phyloP scores from a whole-genome alignment of 2,329 filamentous ascomycete species.

The Penicillium sp. region DNA sequence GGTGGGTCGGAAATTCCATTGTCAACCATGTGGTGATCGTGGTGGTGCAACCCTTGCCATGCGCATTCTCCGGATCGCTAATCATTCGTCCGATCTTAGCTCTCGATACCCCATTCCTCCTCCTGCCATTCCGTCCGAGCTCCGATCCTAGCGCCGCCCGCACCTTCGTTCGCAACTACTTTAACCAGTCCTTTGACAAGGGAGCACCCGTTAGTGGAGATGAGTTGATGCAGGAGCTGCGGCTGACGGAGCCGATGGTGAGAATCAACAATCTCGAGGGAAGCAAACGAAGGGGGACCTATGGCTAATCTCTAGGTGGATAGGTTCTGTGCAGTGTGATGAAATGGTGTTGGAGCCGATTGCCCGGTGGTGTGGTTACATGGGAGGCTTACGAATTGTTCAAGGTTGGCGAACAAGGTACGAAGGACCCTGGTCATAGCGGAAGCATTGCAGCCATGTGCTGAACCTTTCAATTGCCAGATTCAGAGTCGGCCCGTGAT shows the following conservation, averaged over 20 bases:
- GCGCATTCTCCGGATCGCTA: constrained; percentile 35
- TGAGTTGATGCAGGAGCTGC: constrained; percentile 77
- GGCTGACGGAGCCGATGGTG: constrained; percentile 92
- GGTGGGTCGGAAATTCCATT: constrained; percentile 60
- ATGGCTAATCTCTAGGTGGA: neutral
- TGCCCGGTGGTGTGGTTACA: constrained; percentile 86
- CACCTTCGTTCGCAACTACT: constrained; percentile 91
- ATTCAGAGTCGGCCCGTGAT: constrained; percentile 87
- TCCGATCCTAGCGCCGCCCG: constrained; percentile 90
- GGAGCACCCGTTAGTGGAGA: constrained; percentile 65
- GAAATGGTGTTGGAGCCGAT: constrained; percentile 98
- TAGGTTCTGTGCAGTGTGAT: constrained; percentile 90
- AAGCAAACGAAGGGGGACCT: neutral
- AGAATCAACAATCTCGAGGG: constrained; percentile 28
- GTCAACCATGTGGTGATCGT: constrained; percentile 23
- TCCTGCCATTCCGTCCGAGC: constrained; percentile 90
- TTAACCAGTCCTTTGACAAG: constrained; percentile 67
- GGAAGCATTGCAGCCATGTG: constrained; percentile 16
- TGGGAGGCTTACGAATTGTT: constrained; percentile 98
- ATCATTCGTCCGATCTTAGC: constrained; percentile 54
- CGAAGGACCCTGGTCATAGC: neutral
- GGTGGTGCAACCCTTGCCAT: constrained; percentile 21
- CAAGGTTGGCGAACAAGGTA: constrained; percentile 90
- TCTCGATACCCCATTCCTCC: constrained; percentile 86
- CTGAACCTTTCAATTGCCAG: constrained; percentile 50